phyloP scores from a whole-genome alignment of 257 asterid species.

The Nicotiana benthamiana region DNA sequence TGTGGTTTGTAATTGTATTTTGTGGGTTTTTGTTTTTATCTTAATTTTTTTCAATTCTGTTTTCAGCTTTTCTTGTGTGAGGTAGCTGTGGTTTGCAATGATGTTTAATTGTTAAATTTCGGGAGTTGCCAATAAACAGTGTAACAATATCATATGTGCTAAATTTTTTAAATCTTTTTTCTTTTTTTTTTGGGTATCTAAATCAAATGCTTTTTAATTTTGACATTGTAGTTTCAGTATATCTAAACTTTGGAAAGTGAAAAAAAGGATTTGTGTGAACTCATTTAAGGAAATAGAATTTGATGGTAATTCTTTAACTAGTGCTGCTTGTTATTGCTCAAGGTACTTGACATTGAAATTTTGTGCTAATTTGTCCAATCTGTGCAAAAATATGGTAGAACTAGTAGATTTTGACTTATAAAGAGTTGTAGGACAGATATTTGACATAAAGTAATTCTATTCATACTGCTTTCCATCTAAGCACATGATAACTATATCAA shows the following conservation, averaged over 20 bases:
- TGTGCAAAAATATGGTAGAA: not conserved
- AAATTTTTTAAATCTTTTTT: not conserved
- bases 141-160: not conserved
- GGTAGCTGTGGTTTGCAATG: not conserved
- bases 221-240: not conserved
- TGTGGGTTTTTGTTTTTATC: not conserved
- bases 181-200: not conserved
- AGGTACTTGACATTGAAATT: not conserved
- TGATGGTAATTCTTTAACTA: not conserved
- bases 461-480: not conserved
- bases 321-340: not conserved
- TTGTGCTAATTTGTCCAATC: not conserved
- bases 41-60: not conserved
- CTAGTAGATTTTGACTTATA: not conserved
- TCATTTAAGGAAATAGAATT: constrained; percentile 1
- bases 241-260: not conserved
- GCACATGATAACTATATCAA: not conserved
- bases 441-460: not conserved
- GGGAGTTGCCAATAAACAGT: not conserved
- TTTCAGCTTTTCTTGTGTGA: not conserved
- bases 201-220: not conserved
- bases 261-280: not conserved
- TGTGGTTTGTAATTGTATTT: not conserved
- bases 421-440: not conserved
- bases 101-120: not conserved